Evolutionary conservation across 2,329 filamentous ascomycete genomes (phyloP).

Genomic region (Exutisphaerella laricina): DNA sequence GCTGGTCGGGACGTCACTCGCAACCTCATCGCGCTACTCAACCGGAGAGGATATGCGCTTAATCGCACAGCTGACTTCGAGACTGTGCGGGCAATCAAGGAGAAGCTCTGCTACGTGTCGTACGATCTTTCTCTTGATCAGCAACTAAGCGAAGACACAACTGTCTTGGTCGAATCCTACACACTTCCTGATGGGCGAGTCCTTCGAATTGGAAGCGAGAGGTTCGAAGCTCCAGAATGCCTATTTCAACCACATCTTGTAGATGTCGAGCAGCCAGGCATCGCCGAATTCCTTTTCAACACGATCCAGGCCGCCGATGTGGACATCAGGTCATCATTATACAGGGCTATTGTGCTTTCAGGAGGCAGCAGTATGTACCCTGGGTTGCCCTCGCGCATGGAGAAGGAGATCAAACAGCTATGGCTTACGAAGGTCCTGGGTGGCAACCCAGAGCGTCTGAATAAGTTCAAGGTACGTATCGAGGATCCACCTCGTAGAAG

Average conservation of each 20-base stretch:
- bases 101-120: constrained; percentile 99
- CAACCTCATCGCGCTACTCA: constrained; percentile 90
- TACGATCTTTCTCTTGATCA: constrained; percentile 97
- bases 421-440: constrained; percentile 90
- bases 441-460: constrained; percentile 86
- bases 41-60: constrained; percentile 89
- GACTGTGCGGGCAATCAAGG: constrained; percentile 98
- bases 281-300: constrained; percentile 97
- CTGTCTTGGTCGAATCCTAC: constrained; percentile 94
- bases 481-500: constrained; percentile 92
- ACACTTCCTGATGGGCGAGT: constrained; percentile 94
- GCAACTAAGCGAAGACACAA: constrained; percentile 92
- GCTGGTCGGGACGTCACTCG: constrained; percentile 97
- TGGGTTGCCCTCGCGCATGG: constrained; percentile 83
- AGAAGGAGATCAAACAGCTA: constrained; percentile 98
- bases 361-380: constrained; percentile 99
- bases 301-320: constrained; percentile 96
- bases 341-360: constrained; percentile 95
- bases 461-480: constrained; percentile 99
- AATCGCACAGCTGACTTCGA: constrained; percentile 99
- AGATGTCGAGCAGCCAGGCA: constrained; percentile 93
- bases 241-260: constrained; percentile 98
- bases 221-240: constrained; percentile 96
- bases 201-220: constrained; percentile 91
- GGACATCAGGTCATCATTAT: constrained; percentile 86